Evolutionary conservation across 164 flowering plant species (phyloP).

Genomic region (Amborella trichopoda): DNA sequence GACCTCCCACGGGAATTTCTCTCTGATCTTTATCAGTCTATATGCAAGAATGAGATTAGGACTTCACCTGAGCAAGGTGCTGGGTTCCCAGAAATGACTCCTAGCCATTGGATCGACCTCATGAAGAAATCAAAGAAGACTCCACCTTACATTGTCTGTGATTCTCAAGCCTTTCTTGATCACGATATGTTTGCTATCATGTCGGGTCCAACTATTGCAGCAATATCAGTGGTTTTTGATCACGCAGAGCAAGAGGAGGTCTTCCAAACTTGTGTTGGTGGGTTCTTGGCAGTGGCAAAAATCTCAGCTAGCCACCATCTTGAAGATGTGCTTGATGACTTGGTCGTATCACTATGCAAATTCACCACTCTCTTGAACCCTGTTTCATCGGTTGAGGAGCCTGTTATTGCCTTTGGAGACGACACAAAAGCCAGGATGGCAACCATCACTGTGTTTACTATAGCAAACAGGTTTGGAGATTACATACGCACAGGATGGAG

Average conservation of each 20-base stretch:
- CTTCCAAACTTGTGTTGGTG: slow-evolving; percentile 25
- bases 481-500: slow-evolving; percentile 32
- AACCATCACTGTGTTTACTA: slow-evolving; percentile 21
- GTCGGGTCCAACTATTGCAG: slow-evolving; percentile 38
- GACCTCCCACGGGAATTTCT: slow-evolving; percentile 35
- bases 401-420: slow-evolving; percentile 23
- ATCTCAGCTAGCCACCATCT: slow-evolving; percentile 32
- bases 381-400: slow-evolving; percentile 17
- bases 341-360: slow-evolving; percentile 30
- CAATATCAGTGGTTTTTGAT: slow-evolving; percentile 31
- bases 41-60: slow-evolving; percentile 30
- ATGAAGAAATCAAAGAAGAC: slow-evolving; percentile 24
- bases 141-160: slow-evolving; percentile 23
- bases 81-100: slow-evolving; percentile 25
- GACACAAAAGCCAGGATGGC: slow-evolving; percentile 34
- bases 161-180: slow-evolving; percentile 22
- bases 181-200: slow-evolving; percentile 31
- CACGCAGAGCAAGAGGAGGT: slow-evolving; percentile 27
- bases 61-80: slow-evolving; percentile 20
- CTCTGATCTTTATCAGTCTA: slow-evolving; percentile 25
- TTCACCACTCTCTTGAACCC: slow-evolving; percentile 27
- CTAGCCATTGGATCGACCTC: slow-evolving; percentile 28
- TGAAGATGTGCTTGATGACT: slow-evolving; percentile 30
- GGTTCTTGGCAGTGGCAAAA: slow-evolving; percentile 31
- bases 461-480: slow-evolving; percentile 27